Base-by-base conservation (phyloP, 257 asterid species). In the Coffea eugenioides region DNA sequence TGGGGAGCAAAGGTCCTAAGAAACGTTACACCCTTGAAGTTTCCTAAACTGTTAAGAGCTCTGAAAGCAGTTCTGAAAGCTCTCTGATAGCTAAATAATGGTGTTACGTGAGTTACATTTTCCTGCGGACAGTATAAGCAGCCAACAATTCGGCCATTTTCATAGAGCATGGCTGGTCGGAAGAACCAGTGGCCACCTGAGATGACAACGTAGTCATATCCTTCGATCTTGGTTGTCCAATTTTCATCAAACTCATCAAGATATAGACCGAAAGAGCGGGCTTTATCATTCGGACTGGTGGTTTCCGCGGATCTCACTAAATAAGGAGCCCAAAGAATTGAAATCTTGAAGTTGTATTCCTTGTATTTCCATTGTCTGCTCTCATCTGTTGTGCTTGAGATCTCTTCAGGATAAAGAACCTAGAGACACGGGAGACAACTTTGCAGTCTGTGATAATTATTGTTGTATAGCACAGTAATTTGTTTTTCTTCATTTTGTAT, bases 241-340 rank as follows among this genome's bases (percentile, higher is more conserved):
- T 74, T 31, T 15, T 59, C 78, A 77, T 90, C 94, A 83, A 59
- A 68, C 70, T 90, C 91, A 73, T 91, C 92, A 54, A 91, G 92
- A 79, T 49, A 91, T 25, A 91, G 87, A 18, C 82, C 84, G 84
- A 74, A 88, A 1, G 90, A 90, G n/a, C 79, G 83, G 48, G 36
- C 81, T 23, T 39, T 31, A 14, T 86, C 87, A 59, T 81, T 77
- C 9, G 92, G 88, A n/a, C 74, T 86, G 62, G 87, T 77, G 25
- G 25, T 39, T 78, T 81, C 85, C 16, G 59, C 62, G 14, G 94
- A 79, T 65, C 81, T 83, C 73, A 89, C 76, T 54, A 91, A 69
- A 74, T 88, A 88, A 8, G 94, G 94, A 1, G 94, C 77, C 86
- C 86, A 90, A 74, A 90, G 51, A 21, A 90, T 84, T 74, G 94